Evolutionary conservation across 192 early-diverging fungal genomes (phyloP).

Genomic region (Mortierella hygrophila): DNA sequence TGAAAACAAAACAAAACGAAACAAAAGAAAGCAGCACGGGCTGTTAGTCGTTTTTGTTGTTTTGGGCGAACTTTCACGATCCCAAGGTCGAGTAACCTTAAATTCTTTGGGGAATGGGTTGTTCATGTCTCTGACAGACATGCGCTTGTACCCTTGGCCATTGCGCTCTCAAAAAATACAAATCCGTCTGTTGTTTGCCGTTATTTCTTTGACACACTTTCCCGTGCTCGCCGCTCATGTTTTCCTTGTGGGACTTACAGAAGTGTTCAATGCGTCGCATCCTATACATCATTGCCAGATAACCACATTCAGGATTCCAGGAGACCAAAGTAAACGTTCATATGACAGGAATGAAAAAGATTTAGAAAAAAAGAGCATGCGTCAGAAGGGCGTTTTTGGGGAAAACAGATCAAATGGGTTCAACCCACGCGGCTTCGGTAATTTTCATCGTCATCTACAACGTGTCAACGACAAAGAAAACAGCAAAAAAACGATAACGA

Average conservation of each 20-base stretch:
- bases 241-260: conserved; percentile 38
- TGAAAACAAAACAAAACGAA: background rate
- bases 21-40: too few species aligned
- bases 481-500: background rate
- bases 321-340: conserved; percentile 3
- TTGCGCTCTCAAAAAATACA: background rate
- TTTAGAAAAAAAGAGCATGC: background rate
- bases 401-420: background rate
- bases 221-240: background rate
- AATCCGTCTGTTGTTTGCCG: background rate
- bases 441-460: background rate
- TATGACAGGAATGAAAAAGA: background rate
- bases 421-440: background rate
- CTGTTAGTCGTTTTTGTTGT: background rate
- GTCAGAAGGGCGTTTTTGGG: background rate
- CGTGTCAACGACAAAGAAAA: conserved; percentile 17
- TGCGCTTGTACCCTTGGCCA: conserved; percentile 3
- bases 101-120: conserved; percentile 13
- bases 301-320: background rate
- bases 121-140: conserved; percentile 7
- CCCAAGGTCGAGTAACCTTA: conserved; percentile 22
- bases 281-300: conserved; percentile 38
- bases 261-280: conserved; percentile 72
- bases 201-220: background rate
- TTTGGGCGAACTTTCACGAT: background rate